Percentiles rank a stretch among this genome's conserved stretches.
Evolutionary conservation across 2,329 filamentous ascomycete species (phyloP).

Genomic region (Domatiomyces catenatus): DNA sequence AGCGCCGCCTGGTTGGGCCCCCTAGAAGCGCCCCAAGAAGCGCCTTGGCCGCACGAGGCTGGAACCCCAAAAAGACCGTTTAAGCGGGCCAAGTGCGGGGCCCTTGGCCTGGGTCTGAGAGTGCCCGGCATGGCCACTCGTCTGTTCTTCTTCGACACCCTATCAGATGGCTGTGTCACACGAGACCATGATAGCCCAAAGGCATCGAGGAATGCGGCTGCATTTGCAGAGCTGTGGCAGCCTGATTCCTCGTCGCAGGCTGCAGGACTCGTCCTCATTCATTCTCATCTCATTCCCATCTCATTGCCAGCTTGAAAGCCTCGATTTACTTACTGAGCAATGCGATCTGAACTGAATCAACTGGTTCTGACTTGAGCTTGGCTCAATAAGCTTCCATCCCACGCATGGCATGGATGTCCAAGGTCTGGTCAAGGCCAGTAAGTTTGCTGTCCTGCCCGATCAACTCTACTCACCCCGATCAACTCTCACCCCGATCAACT

Average conservation of each 20-base stretch:
- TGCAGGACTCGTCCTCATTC: no score
- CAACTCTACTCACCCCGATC: no score
- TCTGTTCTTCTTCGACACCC: neutral
- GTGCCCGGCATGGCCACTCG: neutral
- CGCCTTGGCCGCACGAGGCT: neutral
- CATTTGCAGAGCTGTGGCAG: no score
- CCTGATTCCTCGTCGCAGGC: no score
- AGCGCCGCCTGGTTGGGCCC: no score
- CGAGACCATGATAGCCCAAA: neutral
- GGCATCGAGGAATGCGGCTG: neutral
- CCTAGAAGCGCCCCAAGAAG: neutral
- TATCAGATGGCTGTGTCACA: neutral
- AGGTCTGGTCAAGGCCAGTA: neutral
- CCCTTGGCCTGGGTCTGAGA: neutral
- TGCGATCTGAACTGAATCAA: neutral
- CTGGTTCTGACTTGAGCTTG: neutral
- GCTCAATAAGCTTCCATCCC: neutral
- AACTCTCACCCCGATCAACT: no score
- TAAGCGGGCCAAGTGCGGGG: neutral
- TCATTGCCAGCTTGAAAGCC: no score
- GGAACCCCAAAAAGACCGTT: neutral
- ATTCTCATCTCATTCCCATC: no score
- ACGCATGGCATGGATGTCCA: neutral
- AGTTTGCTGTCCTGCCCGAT: neutral
- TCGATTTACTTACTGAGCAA: neutral